Base-by-base conservation (phyloP, 2,329 filamentous ascomycete species). In the Aplosporella prunicola region DNA sequence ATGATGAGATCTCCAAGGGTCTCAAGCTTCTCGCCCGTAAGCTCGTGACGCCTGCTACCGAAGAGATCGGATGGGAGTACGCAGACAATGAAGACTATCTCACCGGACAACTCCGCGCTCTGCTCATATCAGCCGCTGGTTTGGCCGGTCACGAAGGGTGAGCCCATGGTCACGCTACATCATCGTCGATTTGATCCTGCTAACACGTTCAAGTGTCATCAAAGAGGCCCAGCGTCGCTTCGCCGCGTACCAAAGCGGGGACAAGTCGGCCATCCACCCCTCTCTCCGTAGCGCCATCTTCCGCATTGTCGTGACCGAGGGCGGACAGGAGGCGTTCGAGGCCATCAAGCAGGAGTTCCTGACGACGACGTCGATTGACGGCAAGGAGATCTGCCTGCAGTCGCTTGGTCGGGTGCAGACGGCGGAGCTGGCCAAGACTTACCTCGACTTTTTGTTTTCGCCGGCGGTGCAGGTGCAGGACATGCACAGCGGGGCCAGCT, bases 41-140 rank as follows among this genome's bases (percentile, higher is more conserved):
- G 60, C 71, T 98, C 34, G 77, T 91, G 43, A 72, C 76, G 17
- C 72, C 77, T 20, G 82, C 85, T 7, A 78, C 83, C 9, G 78
- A 86, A 49, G 76, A 80, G 47, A 69, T 95, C 49, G 88, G 88
- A 25, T 96, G 88, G 84, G 80, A 91, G 22, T 85, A 85, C 51
- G 67, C 72, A n/a, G 62, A 78, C 26, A 69, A 71, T 35, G 89
- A 96, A 49, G 80, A 87, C 51, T 94, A 83, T 58, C 77, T 94
- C 29, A 80, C 75, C 10, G 78, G 82, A 17, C 79, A 94, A 51
- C 72, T 94, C 33, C 83, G 91, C 39, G 84, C 89, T 58, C 72
- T 86, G 29, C 71, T 98, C 20, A 78, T 96, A 43, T 62, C 74
- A 7, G 74, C 76, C 43, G 89, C 88, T 15, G 83, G 85, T 34